Evolutionary conservation across 345 rosid species (phyloP).

Genomic region (Leavenworthia alabamica): DNA sequence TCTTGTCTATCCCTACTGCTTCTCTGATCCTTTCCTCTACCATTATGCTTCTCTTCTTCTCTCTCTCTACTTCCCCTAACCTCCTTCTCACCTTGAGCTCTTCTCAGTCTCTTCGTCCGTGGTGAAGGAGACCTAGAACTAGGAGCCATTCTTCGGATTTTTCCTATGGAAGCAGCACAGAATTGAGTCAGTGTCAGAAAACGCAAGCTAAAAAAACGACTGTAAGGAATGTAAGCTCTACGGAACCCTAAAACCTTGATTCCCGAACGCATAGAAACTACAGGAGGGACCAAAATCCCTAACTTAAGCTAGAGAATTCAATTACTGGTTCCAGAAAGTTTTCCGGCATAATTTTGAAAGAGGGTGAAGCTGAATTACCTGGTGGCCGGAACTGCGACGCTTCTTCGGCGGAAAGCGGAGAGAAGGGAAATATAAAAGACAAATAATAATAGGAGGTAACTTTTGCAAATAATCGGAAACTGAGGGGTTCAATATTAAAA

Average conservation of each 20-base stretch:
- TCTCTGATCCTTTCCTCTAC: constrained; percentile 44
- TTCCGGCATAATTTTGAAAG: not conserved
- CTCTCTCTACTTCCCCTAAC: constrained; percentile 42
- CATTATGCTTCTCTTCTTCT: constrained; percentile 37
- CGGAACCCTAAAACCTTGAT: not conserved
- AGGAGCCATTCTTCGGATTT: constrained; percentile 40
- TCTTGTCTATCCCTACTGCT: constrained; percentile 13
- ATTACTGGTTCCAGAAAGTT: not conserved
- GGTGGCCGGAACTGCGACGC: constrained; percentile 12
- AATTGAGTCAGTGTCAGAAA: constrained; percentile 11
- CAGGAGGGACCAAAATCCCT: constrained; percentile 6
- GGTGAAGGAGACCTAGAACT: constrained; percentile 67
- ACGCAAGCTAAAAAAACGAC: not conserved
- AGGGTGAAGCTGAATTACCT: constrained; percentile 13
- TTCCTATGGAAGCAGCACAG: not conserved
- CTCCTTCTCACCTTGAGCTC: constrained; percentile 47
- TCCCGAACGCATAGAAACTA: not conserved
- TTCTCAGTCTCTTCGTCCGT: constrained; percentile 51
- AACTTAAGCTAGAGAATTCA: not conserved
- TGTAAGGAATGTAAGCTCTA: not conserved
- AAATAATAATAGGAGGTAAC: not conserved
- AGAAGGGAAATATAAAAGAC: not conserved
- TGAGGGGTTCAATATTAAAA: not conserved
- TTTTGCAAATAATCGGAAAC: not conserved
- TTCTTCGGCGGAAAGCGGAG: constrained; percentile 9